Conservation (phyloP, 2,329 filamentous ascomycete genomes). For the Hypoxylon sp. region DNA sequence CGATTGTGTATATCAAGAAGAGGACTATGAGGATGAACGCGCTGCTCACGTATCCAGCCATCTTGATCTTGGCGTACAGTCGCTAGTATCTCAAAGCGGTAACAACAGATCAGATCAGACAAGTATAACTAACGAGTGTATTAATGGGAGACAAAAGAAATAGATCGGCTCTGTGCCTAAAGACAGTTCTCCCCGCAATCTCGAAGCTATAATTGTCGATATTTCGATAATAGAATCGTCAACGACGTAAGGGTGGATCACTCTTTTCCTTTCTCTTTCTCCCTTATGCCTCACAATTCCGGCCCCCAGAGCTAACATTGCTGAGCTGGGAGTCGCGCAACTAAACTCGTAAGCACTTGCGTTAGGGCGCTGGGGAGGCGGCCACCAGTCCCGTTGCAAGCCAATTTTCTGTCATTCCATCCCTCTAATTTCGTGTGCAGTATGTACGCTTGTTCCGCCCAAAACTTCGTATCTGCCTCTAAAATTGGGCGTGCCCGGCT, state of each 20-base stretch:
- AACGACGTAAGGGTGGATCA: conserved; percentile 9
- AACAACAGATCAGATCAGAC: not conserved
- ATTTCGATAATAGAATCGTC: not conserved
- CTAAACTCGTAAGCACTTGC: conserved; percentile 26
- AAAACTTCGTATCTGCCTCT: conserved; percentile 11
- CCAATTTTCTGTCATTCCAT: conserved; percentile 18
- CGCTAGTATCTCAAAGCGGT: not conserved
- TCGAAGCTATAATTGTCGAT: not conserved
- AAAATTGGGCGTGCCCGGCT: not conserved
- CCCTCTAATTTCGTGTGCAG: not conserved
- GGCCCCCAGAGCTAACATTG: not conserved
- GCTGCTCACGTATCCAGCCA: conserved; percentile 37
- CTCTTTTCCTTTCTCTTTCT: conserved; percentile 1
- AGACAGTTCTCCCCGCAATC: not conserved
- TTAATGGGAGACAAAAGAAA: not conserved
- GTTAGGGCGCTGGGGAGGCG: not conserved
- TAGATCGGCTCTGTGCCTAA: conserved; percentile 1
- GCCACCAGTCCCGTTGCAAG: conserved; percentile 19
- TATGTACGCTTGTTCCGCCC: not conserved
- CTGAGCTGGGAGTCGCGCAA: not conserved
- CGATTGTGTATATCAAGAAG: conserved; percentile 46
- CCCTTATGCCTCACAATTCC: conserved; percentile 4
- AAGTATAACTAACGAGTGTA: not conserved
- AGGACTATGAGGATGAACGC: conserved; percentile 30
- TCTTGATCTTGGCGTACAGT: conserved; percentile 14